These are phyloP conservation scores for Colletotrichum karsti DNA, from an alignment of 2,329 filamentous ascomycete genomes.

Conservation along the genomic window DNA sequence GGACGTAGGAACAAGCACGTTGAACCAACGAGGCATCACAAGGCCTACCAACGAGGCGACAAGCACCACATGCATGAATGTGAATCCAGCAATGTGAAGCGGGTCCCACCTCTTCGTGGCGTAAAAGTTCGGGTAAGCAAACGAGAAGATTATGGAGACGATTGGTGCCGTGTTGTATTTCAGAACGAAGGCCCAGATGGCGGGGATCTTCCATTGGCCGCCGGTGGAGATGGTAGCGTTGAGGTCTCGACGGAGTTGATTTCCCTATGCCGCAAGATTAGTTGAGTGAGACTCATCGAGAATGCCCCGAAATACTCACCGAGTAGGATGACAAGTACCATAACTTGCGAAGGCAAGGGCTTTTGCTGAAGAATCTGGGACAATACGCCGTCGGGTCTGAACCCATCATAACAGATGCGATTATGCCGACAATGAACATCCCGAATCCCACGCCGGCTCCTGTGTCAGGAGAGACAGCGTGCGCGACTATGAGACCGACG, in stretches of 20 bases:
- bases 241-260: conserved; percentile 19
- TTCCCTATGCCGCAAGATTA: not conserved
- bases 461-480: conserved; percentile 46
- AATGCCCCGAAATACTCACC: not conserved
- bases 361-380: not conserved
- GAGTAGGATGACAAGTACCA: conserved; percentile 15
- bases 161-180: conserved; percentile 32
- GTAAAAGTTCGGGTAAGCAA: conserved; percentile 32
- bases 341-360: not conserved
- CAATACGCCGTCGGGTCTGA: conserved; percentile 4
- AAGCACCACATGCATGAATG: conserved; percentile 26
- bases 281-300: not conserved
- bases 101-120: conserved; percentile 26
- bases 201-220: conserved; percentile 28
- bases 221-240: conserved; percentile 13
- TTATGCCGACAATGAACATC: conserved; percentile 49
- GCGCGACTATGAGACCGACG: conserved; percentile 55
- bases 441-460: conserved; percentile 59
- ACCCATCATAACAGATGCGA: conserved; percentile 45
- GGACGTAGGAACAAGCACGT: conserved; percentile 23
- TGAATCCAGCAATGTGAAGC: conserved; percentile 30
- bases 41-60: conserved; percentile 20
- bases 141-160: conserved; percentile 31
- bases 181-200: conserved; percentile 29
- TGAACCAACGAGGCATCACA: conserved; percentile 29